Conservation (phyloP, 1,284 basidiomycete species). For the Neolentinus lepideus region DNA sequence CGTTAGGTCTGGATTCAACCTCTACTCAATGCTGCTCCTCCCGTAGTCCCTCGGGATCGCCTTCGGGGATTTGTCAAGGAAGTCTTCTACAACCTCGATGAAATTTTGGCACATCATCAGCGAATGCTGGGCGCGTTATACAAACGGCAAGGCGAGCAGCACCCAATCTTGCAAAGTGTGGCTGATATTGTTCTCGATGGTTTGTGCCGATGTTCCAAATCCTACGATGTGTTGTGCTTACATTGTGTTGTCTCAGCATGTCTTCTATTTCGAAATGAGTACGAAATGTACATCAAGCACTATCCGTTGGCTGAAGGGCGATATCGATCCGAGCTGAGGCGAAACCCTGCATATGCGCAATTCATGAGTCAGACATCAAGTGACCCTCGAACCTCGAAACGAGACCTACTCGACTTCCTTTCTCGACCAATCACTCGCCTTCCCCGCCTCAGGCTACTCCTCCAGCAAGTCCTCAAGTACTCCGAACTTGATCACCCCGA, state of each 20-base stretch:
- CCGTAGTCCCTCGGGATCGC: conserved; percentile 44
- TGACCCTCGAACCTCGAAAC: conserved; percentile 63
- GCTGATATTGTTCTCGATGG: conserved; percentile 74
- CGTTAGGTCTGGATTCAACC: conserved; percentile 65
- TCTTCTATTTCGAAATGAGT: conserved; percentile 48
- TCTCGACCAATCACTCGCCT: conserved; percentile 79
- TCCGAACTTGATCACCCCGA: conserved; percentile 63
- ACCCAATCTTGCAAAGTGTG: conserved; percentile 71
- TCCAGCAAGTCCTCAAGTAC: conserved; percentile 62
- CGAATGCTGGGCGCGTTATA: conserved; percentile 62
- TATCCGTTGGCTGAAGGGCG: conserved; percentile 76
- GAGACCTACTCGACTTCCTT: conserved; percentile 75
- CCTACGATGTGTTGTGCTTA: not conserved
- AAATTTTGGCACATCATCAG: conserved; percentile 59
- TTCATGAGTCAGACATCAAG: conserved; percentile 59
- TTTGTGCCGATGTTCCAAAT: conserved; percentile 19
- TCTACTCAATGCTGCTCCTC: conserved; percentile 44
- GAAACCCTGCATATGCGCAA: conserved; percentile 55
- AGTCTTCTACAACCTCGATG: conserved; percentile 69
- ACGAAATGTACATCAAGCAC: conserved; percentile 77
- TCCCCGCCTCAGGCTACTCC: conserved; percentile 64
- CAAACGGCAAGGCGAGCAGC: conserved; percentile 68
- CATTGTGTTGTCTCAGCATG: conserved; percentile 19
- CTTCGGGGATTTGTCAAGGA: conserved; percentile 56
- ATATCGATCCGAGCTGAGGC: conserved; percentile 65